These are phyloP conservation scores for Termitomyces sp. DNA, from an alignment of 768 basidiomycete genomes.

Conservation along the genomic window DNA sequence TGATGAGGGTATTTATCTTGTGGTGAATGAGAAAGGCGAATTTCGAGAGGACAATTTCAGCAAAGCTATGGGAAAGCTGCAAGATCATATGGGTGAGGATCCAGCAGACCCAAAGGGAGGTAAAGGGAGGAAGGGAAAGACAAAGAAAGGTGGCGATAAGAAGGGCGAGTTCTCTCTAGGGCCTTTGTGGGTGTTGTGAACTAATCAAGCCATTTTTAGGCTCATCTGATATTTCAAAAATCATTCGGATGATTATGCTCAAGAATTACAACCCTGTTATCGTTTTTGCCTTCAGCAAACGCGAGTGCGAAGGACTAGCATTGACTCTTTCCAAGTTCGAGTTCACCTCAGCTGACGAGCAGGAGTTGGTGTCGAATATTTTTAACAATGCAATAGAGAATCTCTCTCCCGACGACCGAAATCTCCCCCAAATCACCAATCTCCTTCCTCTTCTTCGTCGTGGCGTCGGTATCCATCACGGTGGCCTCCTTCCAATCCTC, in stretches of 20 bases:
- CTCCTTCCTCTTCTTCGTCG: conserved; percentile 89
- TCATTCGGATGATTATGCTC: conserved; percentile 96
- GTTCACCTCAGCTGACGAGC: conserved; percentile 90
- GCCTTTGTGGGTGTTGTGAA: background rate
- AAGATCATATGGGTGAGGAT: conserved; percentile 82
- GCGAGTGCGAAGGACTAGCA: conserved; percentile 93
- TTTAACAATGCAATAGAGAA: conserved; percentile 94
- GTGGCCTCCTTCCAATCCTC: conserved; percentile 92
- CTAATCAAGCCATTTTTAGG: conserved; percentile 36
- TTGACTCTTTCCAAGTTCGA: conserved; percentile 92
- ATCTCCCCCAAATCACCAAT: conserved; percentile 90
- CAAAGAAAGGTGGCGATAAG: conserved; percentile 87
- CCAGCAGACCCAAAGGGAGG: conserved; percentile 84
- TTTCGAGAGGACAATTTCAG: conserved; percentile 97
- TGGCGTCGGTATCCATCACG: conserved; percentile 98
- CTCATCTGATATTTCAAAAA: conserved; percentile 91
- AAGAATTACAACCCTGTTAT: conserved; percentile 99
- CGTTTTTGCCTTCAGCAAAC: conserved; percentile 96
- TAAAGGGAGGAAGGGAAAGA: conserved; percentile 87
- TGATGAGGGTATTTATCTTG: conserved; percentile 94
- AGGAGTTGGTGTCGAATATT: conserved; percentile 78
- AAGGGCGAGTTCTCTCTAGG: conserved; percentile 54
- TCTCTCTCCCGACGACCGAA: conserved; percentile 79
- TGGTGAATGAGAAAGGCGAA: conserved; percentile 98
- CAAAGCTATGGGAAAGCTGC: conserved; percentile 94